Percentiles rank a stretch among this genome's conserved stretches.
Evolutionary conservation across 1,284 basidiomycete genomes (phyloP).

Genomic region (Lentinula novae-zelandiae): DNA sequence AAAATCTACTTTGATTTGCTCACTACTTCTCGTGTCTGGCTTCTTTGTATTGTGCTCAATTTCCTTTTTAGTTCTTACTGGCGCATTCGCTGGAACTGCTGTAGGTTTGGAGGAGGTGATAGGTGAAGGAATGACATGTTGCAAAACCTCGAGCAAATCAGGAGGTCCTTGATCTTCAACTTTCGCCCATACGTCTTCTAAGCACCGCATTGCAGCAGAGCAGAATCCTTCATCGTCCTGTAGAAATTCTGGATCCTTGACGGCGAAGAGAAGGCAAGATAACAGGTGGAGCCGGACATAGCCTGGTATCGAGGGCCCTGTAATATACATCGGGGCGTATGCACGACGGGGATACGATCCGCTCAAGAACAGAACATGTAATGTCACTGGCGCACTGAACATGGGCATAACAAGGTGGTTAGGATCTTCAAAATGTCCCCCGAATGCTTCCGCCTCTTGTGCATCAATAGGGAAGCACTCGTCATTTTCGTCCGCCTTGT

Average conservation of each 20-base stretch:
- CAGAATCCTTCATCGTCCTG: constrained; percentile 71
- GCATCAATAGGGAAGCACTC: constrained; percentile 34
- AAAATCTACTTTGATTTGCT: constrained; percentile 56
- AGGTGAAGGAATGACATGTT: constrained; percentile 50
- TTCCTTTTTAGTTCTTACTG: not conserved
- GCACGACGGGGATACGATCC: constrained; percentile 52
- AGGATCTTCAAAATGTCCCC: constrained; percentile 43
- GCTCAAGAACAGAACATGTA: constrained; percentile 62
- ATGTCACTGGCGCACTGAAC: constrained; percentile 56
- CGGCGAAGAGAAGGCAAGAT: constrained; percentile 53
- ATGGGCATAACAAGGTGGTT: constrained; percentile 56
- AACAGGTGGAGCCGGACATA: constrained; percentile 87
- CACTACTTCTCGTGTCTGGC: constrained; percentile 43
- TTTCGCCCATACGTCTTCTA: constrained; percentile 68
- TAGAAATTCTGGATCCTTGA: constrained; percentile 53
- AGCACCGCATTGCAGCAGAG: constrained; percentile 69
- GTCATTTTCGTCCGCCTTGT: constrained; percentile 23
- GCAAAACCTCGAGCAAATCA: constrained; percentile 62
- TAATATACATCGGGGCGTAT: constrained; percentile 74
- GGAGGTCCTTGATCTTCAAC: constrained; percentile 73
- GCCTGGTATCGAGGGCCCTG: constrained; percentile 68
- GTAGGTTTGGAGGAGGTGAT: not conserved
- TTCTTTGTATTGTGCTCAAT: constrained; percentile 4
- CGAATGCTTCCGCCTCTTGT: constrained; percentile 70
- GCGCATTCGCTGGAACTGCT: not conserved